Conservation (phyloP, 495 filamentous ascomycete genomes). For the Talaromyces proteolyticus region DNA sequence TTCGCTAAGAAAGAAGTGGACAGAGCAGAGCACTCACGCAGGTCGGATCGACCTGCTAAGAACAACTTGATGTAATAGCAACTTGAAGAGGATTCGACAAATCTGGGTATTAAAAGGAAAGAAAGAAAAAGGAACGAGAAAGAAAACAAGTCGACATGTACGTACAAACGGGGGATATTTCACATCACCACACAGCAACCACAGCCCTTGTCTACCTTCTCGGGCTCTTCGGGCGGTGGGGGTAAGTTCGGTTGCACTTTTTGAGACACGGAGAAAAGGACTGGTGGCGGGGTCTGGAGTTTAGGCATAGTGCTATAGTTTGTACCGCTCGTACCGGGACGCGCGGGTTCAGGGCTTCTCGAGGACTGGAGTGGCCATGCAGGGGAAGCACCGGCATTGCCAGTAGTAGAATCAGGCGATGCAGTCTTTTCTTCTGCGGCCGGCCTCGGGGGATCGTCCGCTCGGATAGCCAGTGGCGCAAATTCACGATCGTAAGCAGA, state of each 20-base stretch:
- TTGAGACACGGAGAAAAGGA: constrained; percentile 23
- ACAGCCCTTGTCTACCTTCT: constrained; percentile 40
- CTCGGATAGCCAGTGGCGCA: constrained; percentile 61
- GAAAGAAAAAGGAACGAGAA: constrained; percentile 5
- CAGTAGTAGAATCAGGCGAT: constrained; percentile 25
- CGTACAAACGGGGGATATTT: constrained; percentile 7
- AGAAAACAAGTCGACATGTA: background rate
- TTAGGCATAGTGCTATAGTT: constrained; percentile 51
- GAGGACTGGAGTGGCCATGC: constrained; percentile 11
- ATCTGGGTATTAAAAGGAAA: constrained; percentile 13
- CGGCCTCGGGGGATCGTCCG: constrained; percentile 26
- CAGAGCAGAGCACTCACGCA: constrained; percentile 10
- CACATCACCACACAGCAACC: constrained; percentile 52
- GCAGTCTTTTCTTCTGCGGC: constrained; percentile 15
- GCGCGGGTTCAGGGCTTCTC: constrained; percentile 27
- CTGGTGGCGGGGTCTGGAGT: constrained; percentile 35
- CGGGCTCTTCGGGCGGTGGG: constrained; percentile 23
- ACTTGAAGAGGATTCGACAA: constrained; percentile 27
- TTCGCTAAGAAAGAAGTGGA: constrained; percentile 8
- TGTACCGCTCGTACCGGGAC: constrained; percentile 31
- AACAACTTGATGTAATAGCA: constrained; percentile 29
- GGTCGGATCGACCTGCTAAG: constrained; percentile 6
- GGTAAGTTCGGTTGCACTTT: constrained; percentile 31
- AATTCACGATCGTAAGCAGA: constrained; percentile 79
- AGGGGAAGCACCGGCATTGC: constrained; percentile 10